Percentiles rank a stretch among this genome's conserved stretches.
phyloP scores from a whole-genome alignment of 2,329 filamentous ascomycete genomes.

The Neofusicoccum umdonicola region DNA sequence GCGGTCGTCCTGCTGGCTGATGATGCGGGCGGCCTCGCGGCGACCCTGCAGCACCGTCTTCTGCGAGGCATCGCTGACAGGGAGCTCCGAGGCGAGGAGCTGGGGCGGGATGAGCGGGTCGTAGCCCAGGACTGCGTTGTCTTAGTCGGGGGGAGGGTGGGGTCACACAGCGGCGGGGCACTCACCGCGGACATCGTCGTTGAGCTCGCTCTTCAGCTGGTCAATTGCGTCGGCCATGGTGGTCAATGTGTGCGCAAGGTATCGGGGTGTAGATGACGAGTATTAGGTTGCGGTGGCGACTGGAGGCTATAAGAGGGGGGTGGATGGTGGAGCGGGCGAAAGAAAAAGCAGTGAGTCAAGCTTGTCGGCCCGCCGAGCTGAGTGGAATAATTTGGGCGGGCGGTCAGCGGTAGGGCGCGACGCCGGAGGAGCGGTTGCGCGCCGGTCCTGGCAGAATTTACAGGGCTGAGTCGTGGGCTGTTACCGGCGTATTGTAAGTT shows the following conservation, averaged over 20 bases:
- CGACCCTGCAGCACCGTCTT: conserved; percentile 70
- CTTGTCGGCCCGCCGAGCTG: background rate
- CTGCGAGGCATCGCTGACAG: conserved; percentile 59
- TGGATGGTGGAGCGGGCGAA: background rate
- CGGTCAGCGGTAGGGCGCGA: background rate
- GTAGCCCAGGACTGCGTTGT: conserved; percentile 74
- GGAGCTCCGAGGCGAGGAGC: conserved; percentile 82
- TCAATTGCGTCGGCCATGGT: conserved; percentile 23
- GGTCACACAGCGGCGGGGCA: conserved; percentile 16
- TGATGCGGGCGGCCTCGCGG: conserved; percentile 67
- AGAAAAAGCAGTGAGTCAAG: conserved; percentile 16
- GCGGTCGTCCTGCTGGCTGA: conserved; percentile 77
- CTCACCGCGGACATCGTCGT: conserved; percentile 55
- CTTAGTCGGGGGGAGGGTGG: background rate
- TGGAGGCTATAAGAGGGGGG: conserved; percentile 16
- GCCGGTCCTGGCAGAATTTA: background rate
- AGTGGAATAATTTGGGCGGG: conserved; percentile 6
- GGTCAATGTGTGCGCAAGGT: conserved; percentile 21
- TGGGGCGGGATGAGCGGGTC: conserved; percentile 89
- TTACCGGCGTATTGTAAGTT: background rate
- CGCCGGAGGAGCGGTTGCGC: background rate
- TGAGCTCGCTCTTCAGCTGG: conserved; percentile 31
- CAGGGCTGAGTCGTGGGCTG: background rate
- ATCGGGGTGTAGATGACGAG: no score
- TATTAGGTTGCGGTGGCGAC: conserved; percentile 11